Evolutionary conservation across 176 grass and related monocot species (phyloP), one percentile per base, ranked within the genome.

Genomic region (Carex kokanica): DNA sequence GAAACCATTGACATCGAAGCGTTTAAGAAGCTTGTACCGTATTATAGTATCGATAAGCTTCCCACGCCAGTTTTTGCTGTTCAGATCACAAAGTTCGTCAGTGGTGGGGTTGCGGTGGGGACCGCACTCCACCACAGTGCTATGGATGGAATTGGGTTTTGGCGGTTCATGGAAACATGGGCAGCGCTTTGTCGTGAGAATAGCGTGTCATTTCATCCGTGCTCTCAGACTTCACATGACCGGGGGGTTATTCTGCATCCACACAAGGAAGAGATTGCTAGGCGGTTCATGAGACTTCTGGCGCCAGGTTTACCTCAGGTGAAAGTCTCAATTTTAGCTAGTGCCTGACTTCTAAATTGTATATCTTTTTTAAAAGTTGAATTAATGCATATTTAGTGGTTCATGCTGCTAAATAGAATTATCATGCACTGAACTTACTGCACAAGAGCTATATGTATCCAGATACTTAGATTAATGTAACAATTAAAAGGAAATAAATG

Each of bases 81-180:
- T 86, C 89, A 94, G 74, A 88, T 65, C 55, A 94, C 89, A 1
- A 85, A 82, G 20, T 63, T 88, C 6, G 20, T 64, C n/a, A 13
- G 49, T 9, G 73, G 41, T 1, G 64, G 14, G 0, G 72, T 86
- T 7, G 79, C 81, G 0, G 24, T 93, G 4, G 88, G 88, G 12
- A 82, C 86, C 16, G 61, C 86, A 63, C 17, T 86, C 14, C 83
- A 43, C 47, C 88, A 93, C 69, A 51, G 83, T 36, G 83, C 62
- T 10, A 87, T 66, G 8, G 91, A 93, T 62, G 91, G 91, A 2
- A 69, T 62, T 8, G 64, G 85, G 2, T 47, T 93, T 21, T 93
- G 91, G 91, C 41, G 15, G 67, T 93, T 93, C 66, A 51, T 90
- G 68, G 78, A 53, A 6, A 85, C 83, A 14, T 93, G 91, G 85